Evolutionary conservation across 148 eudicot species (phyloP), one percentile per base, ranked within the genome.

Genomic region (Cornus controversa): DNA sequence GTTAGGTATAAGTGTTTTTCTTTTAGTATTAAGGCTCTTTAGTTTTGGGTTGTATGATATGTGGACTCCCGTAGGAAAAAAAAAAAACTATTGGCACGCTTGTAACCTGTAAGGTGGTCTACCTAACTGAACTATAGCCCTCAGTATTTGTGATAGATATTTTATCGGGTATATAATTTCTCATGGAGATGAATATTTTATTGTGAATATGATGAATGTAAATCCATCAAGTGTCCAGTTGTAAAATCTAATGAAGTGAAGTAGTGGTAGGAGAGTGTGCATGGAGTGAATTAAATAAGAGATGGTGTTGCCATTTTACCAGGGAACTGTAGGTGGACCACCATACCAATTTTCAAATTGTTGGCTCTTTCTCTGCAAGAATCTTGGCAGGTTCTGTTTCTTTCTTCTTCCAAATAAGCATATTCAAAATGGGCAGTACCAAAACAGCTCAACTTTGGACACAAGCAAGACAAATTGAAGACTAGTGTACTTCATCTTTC

Each of bases 311-410:
- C 18, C 53, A 45, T 15, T 63, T 36, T 24, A 75, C 24, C n/a
- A 64, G 58, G 27, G 40, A 64, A 64, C 57, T 75, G 67, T 4
- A 26, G 28, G 62, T 37, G 77, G 77, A 64, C 69, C 65, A 72
- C 64, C 54, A 28, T 9, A 20, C 18, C 75, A 22, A 0, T 37
- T 72, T 72, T 20, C 64, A 53, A 27, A 14, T 72, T 53, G 37
- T 28, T 53, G 40, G 42, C 24, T 54, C 64, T 72, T 72, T 72
- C 64, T 27, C 23, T 26, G 75, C 75, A 72, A 72, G 47, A 54
- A 72, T 72, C 36, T 36, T 50, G 75, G 75, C 75, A 72, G 40
- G 64, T 72, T 26, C 22, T 71, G 60, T 71, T 47, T 71, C 23
- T 71, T 18, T 47, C 62, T 50, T 29, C 15, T 62, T 27, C 20